A percentile compares a stretch with the other conserved stretches of the same genome.
These are phyloP conservation scores for Talaromyces pinophilus DNA, from an alignment of 2,329 filamentous ascomycete genomes.

Conservation along the genomic window DNA sequence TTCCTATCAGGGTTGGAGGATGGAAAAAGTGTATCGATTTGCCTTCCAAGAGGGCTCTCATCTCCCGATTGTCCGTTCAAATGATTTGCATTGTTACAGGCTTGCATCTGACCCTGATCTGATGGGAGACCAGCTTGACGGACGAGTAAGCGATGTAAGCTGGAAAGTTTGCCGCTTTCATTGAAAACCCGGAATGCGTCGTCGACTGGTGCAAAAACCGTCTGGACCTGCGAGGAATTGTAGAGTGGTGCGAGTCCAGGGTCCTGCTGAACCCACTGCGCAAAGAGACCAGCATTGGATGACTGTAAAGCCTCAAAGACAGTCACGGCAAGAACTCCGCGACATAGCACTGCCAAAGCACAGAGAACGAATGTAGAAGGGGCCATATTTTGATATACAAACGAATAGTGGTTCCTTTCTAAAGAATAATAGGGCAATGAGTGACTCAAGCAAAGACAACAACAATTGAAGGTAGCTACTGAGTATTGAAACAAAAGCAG, in stretches of 20 bases:
- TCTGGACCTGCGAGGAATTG: conserved; percentile 9
- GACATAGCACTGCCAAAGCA: not conserved
- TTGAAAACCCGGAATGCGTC: conserved; percentile 6
- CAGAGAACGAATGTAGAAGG: not conserved
- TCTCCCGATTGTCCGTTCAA: not conserved
- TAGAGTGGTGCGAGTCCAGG: not conserved
- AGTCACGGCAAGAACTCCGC: not conserved
- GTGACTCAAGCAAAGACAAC: not conserved
- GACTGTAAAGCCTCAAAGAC: conserved; percentile 2
- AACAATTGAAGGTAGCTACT: not conserved
- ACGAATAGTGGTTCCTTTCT: not conserved
- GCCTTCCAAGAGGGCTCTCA: not conserved
- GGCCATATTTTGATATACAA: not conserved
- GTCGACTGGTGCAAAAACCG: conserved; percentile 11
- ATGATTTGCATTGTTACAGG: not conserved
- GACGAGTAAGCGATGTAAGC: conserved; percentile 6
- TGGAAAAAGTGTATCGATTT: not conserved
- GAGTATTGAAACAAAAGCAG: not conserved
- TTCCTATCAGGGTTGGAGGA: not conserved
- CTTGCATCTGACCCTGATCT: not conserved
- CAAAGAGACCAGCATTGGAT: conserved; percentile 12
- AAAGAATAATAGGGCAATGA: not conserved
- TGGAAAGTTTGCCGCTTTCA: conserved; percentile 5
- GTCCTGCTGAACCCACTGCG: conserved; percentile 12
- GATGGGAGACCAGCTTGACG: not conserved